phyloP scores from a whole-genome alignment of 2,329 filamentous ascomycete species.

The Fusarium xylarioides region DNA sequence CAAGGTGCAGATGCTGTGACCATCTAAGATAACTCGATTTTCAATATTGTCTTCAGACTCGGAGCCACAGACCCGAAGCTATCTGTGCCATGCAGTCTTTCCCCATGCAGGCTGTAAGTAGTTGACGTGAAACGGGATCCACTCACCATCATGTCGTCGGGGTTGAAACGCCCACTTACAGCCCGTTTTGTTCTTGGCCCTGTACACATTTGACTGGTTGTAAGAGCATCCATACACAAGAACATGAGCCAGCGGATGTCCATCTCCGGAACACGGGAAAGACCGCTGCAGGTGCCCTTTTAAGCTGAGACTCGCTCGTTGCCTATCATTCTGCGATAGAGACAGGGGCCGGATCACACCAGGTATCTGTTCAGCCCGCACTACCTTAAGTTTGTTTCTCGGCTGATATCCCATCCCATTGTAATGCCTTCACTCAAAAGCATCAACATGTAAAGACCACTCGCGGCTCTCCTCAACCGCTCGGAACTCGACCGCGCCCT shows the following conservation, averaged over 20 bases:
- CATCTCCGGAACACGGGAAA: constrained; percentile 25
- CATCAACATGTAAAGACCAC: constrained; percentile 60
- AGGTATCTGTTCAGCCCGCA: constrained; percentile 19
- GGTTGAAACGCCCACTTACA: constrained; percentile 20
- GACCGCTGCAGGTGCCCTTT: constrained; percentile 22
- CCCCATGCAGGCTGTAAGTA: constrained; percentile 22
- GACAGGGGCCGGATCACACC: constrained; percentile 12
- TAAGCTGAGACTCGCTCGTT: constrained; percentile 14
- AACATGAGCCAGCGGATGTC: constrained; percentile 11
- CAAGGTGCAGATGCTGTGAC: constrained; percentile 8
- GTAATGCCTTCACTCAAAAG: constrained; percentile 57
- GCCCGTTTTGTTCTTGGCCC: constrained; percentile 21
- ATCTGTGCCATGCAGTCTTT: constrained; percentile 36
- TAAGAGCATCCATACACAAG: constrained; percentile 27
- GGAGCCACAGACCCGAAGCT: constrained; percentile 18
- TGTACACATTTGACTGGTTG: constrained; percentile 32
- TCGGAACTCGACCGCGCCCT: constrained; percentile 81
- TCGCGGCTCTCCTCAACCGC: constrained; percentile 61
- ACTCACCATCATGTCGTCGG: constrained; percentile 30
- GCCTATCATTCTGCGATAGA: constrained; percentile 21
- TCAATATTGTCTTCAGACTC: constrained; percentile 12
- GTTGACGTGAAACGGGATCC: constrained; percentile 32
- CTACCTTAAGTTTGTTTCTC: constrained; percentile 12
- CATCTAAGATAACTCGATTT: not conserved
- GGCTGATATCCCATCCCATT: constrained; percentile 23